These are phyloP conservation scores for Drechslera avenae DNA, from an alignment of 2,329 filamentous ascomycete species.

Conservation along the genomic window DNA sequence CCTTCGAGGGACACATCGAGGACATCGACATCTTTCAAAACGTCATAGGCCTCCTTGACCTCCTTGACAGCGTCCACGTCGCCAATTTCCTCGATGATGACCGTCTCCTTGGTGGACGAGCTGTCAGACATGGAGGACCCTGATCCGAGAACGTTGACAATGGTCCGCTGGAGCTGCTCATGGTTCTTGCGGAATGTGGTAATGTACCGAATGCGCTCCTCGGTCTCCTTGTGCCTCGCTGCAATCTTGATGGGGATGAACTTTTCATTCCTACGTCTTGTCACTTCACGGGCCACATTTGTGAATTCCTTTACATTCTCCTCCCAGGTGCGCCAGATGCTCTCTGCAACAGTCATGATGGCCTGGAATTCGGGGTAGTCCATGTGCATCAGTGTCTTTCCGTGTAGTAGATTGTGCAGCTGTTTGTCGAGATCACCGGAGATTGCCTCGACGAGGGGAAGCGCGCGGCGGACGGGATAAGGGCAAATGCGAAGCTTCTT, in stretches of 20 bases:
- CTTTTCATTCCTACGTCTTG: slow-evolving; percentile 89
- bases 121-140: slow-evolving; percentile 51
- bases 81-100: slow-evolving; percentile 90
- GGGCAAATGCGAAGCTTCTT: slow-evolving; percentile 97
- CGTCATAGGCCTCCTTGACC: slow-evolving; percentile 91
- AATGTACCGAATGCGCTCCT: slow-evolving; percentile 91
- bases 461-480: slow-evolving; percentile 88
- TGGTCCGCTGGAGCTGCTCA: slow-evolving; percentile 94
- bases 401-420: slow-evolving; percentile 83
- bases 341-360: slow-evolving; percentile 81
- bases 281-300: slow-evolving; percentile 94
- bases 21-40: slow-evolving; percentile 91
- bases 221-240: slow-evolving; percentile 84
- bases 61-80: slow-evolving; percentile 97
- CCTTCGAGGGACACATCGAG: slow-evolving; percentile 90
- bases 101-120: slow-evolving; percentile 51
- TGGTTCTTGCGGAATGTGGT: slow-evolving; percentile 95
- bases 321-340: slow-evolving; percentile 92
- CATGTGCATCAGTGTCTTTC: slow-evolving; percentile 86
- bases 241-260: slow-evolving; percentile 98
- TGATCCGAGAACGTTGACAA: slow-evolving; percentile 92
- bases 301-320: slow-evolving; percentile 97
- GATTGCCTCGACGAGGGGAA: slow-evolving; percentile 95
- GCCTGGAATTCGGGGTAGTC: slow-evolving; percentile 88
- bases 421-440: slow-evolving; percentile 89